Evolutionary conservation across 495 filamentous ascomycete genomes (phyloP), one percentile per base, ranked within the genome.

Genomic region (Tuber magnatum): DNA sequence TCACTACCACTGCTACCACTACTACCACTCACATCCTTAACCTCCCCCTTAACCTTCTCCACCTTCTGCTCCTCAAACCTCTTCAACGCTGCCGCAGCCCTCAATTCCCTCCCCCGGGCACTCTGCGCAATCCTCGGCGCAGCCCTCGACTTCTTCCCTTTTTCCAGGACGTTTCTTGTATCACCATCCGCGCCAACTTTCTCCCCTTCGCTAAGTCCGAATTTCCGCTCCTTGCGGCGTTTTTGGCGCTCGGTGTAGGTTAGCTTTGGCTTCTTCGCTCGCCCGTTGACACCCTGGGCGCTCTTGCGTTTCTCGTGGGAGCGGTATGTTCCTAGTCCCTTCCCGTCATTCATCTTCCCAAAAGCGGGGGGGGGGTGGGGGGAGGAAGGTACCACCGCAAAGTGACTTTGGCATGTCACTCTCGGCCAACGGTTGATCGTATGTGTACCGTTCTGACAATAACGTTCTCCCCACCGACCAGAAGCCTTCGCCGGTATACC

Each of bases 401-500:
- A 92, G 83, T 81, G 90, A 86, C 73, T 89, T 86, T 1, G 90
- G 90, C 16, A 92, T 80, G 7, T 86, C 82, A 48, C 88, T 86
- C 43, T 85, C 85, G 0, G 85, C 85, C 7, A 84, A 84, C 18
- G 88, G 85, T 8, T 82, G 84, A 68, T 89, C 86, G 38, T 83
- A 83, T 39, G 87, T 86, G 73, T 88, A 91, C 71, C 86, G 82
- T 10, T 89, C 91, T 5, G 87, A 89, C 70, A 86, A 78, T 8
- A 94, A 77, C 1, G 86, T 80, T 70, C 87, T 85, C 0, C 92
- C 92, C 32, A 87, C 81, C 3, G 91, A 90, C 92, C 92, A 94
- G 44, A 94, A 82, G 0, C 92, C 92, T 74, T 94, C 92, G 0
- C 92, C 92, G 0, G 88, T 91, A 76, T 92, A 94, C 5, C 86